Evolutionary conservation across 2,329 filamentous ascomycete species (phyloP), one percentile per base, ranked within the genome.

Genomic region (Blastomyces silverae): DNA sequence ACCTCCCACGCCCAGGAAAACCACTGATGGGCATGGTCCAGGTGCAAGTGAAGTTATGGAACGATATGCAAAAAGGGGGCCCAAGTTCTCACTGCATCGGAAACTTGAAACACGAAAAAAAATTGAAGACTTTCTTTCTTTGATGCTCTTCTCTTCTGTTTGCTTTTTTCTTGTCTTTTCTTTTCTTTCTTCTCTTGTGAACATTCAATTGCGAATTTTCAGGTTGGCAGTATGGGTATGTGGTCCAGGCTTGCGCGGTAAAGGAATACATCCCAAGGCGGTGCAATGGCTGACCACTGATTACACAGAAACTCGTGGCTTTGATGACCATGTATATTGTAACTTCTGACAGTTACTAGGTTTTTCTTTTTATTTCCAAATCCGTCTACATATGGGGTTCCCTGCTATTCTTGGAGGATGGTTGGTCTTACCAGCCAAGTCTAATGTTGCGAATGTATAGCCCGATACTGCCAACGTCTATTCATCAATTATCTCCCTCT

Each of bases 341-440:
- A 48, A 61, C 25, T 48, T 61, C 15, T 50, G 44, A 34, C 28
- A 48, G 42, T 61, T 48, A 61, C 58, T 50, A 50, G 2, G 15
- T 3, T 31, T 31, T 61, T 10, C 13, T 22, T 61, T 48, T 61
- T 50, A 48, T 22, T 61, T 46, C 58, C 58, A 46, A 61, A 61
- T 48, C n/a, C n/a, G 42, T 48, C 15, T 50, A 34, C 31, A 5
- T 61, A 48, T 31, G 10, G 17, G 58, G 8, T 42, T 10, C 15
- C 28, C 20, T 48, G 39, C 25, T 61, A 48, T 50, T 34, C 25
- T 60, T 61, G 42, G 37, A 48, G 8, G 28, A 48, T 46, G 42
- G 39, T 48, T 61, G 22, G 58, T 50, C 25, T 42, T 48, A 61
- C 42, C 25, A 31, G 25, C 39, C 25, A n/a, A 5, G 17, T 28